These are phyloP conservation scores for Rhodamnia argentea DNA, from an alignment of 345 rosid species.

Conservation along the genomic window DNA sequence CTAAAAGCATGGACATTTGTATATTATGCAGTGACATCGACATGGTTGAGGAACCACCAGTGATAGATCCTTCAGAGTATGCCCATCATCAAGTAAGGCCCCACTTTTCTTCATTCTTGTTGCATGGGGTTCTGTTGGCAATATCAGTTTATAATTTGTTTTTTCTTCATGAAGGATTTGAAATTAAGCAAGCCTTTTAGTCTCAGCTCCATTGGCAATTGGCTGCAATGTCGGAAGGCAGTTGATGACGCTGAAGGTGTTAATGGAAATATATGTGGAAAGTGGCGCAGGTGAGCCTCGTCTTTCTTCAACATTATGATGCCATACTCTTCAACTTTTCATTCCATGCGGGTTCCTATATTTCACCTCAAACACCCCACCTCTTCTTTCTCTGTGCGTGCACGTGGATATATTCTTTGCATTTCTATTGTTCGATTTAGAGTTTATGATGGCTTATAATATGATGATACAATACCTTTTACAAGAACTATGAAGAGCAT, in stretches of 20 bases:
- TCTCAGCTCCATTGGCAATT: constrained; percentile 44
- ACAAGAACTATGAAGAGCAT: background rate
- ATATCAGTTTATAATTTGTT: background rate
- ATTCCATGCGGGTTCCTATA: background rate
- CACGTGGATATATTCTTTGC: background rate
- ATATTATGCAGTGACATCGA: constrained; percentile 45
- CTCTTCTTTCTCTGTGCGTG: background rate
- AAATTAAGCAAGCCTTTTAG: constrained; percentile 16
- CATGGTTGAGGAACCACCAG: constrained; percentile 31
- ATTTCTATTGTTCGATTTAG: background rate
- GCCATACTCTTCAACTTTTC: background rate
- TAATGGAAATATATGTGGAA: constrained; percentile 67
- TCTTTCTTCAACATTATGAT: background rate
- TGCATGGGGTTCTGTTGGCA: background rate
- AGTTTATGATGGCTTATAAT: background rate
- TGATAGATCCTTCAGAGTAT: constrained; percentile 23
- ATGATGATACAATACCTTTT: background rate
- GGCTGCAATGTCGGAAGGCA: constrained; percentile 83
- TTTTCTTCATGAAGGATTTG: constrained; percentile 26
- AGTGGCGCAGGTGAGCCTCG: constrained; percentile 84
- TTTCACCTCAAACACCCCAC: background rate
- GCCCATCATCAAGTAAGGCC: constrained; percentile 35
- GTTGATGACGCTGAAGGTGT: constrained; percentile 20
- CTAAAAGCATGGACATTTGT: background rate
- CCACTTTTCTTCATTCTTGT: background rate